These are phyloP conservation scores for Boletellus dicymbophilus DNA, from an alignment of 1,284 basidiomycete species.

Conservation along the genomic window DNA sequence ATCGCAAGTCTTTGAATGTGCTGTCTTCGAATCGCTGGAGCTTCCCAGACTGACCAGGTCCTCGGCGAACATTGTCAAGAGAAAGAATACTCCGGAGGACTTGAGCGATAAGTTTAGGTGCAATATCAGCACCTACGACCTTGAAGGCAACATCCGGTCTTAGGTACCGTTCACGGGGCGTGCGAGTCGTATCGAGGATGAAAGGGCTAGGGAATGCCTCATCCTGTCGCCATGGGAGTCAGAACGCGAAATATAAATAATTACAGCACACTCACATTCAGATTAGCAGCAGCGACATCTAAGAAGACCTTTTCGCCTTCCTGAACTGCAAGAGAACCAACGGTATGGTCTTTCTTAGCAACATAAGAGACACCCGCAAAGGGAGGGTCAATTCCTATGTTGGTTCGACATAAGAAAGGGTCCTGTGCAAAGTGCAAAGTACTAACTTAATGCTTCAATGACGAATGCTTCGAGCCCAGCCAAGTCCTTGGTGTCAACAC, in stretches of 20 bases:
- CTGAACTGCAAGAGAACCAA: constrained; percentile 45
- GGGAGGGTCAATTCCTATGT: constrained; percentile 49
- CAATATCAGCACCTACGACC: constrained; percentile 57
- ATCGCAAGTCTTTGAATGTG: constrained; percentile 34
- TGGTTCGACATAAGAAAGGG: constrained; percentile 7
- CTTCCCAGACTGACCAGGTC: constrained; percentile 51
- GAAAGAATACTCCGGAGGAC: constrained; percentile 52
- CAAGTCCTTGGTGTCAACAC: constrained; percentile 38
- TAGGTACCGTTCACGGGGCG: constrained; percentile 48
- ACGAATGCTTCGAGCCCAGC: constrained; percentile 51
- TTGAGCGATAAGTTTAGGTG: constrained; percentile 52
- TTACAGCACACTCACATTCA: constrained; percentile 42
- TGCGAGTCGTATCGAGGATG: constrained; percentile 47
- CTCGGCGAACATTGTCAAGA: constrained; percentile 50
- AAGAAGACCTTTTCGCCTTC: constrained; percentile 58
- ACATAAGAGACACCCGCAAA: constrained; percentile 41
- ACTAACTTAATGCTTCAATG: constrained; percentile 67
- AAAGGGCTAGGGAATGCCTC: constrained; percentile 52
- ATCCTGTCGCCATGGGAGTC: constrained; percentile 33
- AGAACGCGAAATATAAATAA: background rate
- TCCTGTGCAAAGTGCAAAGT: constrained; percentile 12
- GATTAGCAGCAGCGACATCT: constrained; percentile 55
- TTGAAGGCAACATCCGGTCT: constrained; percentile 55
- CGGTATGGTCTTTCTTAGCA: constrained; percentile 42
- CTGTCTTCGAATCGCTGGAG: constrained; percentile 46